A percentile compares a stretch with the other conserved stretches of the same genome.
These are phyloP conservation scores for Nakazawaea sp. DNA, from an alignment of 805 yeast genomes.

Conservation along the genomic window DNA sequence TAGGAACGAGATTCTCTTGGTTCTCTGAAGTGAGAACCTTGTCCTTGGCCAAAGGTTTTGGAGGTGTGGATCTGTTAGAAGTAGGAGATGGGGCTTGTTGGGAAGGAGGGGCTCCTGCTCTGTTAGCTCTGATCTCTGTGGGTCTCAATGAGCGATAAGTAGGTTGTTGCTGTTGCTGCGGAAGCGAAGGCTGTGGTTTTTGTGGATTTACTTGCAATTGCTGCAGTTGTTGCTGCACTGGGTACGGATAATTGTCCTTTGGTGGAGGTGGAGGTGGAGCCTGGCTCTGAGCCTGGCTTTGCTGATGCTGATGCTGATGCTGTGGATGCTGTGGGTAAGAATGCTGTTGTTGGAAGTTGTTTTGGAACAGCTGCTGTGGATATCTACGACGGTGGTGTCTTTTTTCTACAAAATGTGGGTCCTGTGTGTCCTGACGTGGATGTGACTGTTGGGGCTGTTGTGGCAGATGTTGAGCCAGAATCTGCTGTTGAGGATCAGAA, in stretches of 20 bases:
- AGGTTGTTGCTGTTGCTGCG: conserved; percentile 4
- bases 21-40: too few relatives aligned
- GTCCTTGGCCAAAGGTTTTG: too few relatives aligned
- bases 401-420: neutral
- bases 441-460: neutral
- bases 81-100: neutral
- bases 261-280: conserved; percentile 10
- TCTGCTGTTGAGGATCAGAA: too few relatives aligned
- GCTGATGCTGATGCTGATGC: conserved; percentile 10
- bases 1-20: too few relatives aligned
- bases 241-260: conserved; percentile 5
- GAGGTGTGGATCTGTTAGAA: too few relatives aligned
- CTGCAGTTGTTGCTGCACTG: conserved; percentile 8
- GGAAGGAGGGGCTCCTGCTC: conserved; percentile 4
- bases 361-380: conserved; percentile 4
- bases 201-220: conserved; percentile 1
- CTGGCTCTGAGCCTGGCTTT: conserved; percentile 5
- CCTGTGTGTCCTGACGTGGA: neutral
- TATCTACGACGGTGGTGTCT: conserved; percentile 8
- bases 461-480: conserved; percentile 7
- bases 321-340: neutral
- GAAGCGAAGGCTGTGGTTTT: conserved; percentile 4
- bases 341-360: conserved; percentile 7
- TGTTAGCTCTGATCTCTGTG: neutral
- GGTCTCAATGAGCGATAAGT: neutral